Conservation (phyloP, 352 stramenopile species). For the Phytophthora sojae region DNA sequence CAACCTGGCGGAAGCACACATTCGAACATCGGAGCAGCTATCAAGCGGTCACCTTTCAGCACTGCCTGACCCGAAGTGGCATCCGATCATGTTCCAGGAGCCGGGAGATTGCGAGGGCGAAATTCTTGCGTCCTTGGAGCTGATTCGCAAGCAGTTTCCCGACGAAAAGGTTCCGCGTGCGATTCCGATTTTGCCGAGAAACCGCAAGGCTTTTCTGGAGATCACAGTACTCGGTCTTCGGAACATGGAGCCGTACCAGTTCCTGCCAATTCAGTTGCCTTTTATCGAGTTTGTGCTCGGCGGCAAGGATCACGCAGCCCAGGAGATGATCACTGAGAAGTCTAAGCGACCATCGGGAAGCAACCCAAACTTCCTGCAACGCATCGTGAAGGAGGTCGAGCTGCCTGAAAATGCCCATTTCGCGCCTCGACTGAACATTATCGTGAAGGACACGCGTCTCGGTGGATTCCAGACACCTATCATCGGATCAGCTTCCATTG, state of each 20-base stretch:
- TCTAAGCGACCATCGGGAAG: conserved; percentile 81
- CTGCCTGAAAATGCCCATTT: conserved; percentile 91
- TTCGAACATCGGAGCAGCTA: conserved; percentile 70
- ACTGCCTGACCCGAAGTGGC: conserved; percentile 79
- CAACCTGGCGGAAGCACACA: conserved; percentile 76
- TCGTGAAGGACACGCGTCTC: conserved; percentile 90
- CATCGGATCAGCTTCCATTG: conserved; percentile 84
- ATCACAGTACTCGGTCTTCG: conserved; percentile 88
- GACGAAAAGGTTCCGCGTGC: conserved; percentile 66
- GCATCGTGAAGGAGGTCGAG: conserved; percentile 88
- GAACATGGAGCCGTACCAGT: conserved; percentile 90
- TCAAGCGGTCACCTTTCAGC: conserved; percentile 46
- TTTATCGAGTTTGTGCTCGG: conserved; percentile 91
- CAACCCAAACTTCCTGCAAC: conserved; percentile 92
- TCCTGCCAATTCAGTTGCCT: conserved; percentile 88
- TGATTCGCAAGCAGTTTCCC: conserved; percentile 77
- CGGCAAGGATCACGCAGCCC: conserved; percentile 75
- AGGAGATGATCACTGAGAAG: conserved; percentile 90
- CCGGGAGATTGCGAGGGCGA: conserved; percentile 83
- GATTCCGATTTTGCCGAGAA: conserved; percentile 65
- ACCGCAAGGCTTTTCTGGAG: conserved; percentile 81
- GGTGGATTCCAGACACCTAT: conserved; percentile 89
- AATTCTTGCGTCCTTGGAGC: conserved; percentile 77
- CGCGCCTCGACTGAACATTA: conserved; percentile 89
- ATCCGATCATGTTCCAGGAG: conserved; percentile 80